phyloP scores from a whole-genome alignment of 2,329 filamentous ascomycete species.

The Pestalotiopsis sp. region DNA sequence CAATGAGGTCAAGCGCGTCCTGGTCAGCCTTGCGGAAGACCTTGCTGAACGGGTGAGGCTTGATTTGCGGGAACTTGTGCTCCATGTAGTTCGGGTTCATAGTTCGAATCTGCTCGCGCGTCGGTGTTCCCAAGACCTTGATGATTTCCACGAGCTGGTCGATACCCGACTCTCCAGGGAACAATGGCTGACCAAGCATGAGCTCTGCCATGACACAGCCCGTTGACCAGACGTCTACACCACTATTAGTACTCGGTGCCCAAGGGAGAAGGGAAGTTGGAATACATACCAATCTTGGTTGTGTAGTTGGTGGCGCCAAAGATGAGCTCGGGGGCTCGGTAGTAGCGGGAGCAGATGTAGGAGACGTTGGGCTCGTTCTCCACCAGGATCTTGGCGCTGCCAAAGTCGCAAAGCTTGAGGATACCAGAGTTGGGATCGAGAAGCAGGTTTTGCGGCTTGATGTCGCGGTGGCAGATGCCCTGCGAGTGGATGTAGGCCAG shows the following conservation, averaged over 20 bases:
- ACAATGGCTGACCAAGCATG: slow-evolving; percentile 97
- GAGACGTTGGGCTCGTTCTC: slow-evolving; percentile 99
- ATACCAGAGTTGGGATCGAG: slow-evolving; percentile 90
- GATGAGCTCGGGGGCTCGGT: slow-evolving; percentile 95
- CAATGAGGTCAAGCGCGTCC: slow-evolving; percentile 94
- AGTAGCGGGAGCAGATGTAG: slow-evolving; percentile 99
- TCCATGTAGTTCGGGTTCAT: slow-evolving; percentile 99
- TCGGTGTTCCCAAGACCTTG: slow-evolving; percentile 96
- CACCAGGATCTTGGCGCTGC: slow-evolving; percentile 96
- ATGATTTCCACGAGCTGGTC: slow-evolving; percentile 99
- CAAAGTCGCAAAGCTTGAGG: slow-evolving; percentile 97
- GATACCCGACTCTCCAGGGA: slow-evolving; percentile 97
- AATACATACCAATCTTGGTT: slow-evolving; percentile 90
- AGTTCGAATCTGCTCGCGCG: slow-evolving; percentile 95
- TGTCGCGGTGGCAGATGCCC: slow-evolving; percentile 98
- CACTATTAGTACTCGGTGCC: slow-evolving; percentile 16
- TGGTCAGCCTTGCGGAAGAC: slow-evolving; percentile 96
- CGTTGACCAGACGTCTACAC: slow-evolving; percentile 94
- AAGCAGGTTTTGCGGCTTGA: slow-evolving; percentile 97
- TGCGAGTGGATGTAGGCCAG: slow-evolving; percentile 99
- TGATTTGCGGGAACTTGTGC: slow-evolving; percentile 99
- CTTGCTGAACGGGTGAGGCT: slow-evolving; percentile 98
- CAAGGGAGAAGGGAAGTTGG: slow-evolving; percentile 10
- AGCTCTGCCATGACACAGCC: slow-evolving; percentile 99
- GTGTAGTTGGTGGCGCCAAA: slow-evolving; percentile 99